Evolutionary conservation across 495 filamentous ascomycete genomes (phyloP).

Genomic region (Penicillium subrubescens): DNA sequence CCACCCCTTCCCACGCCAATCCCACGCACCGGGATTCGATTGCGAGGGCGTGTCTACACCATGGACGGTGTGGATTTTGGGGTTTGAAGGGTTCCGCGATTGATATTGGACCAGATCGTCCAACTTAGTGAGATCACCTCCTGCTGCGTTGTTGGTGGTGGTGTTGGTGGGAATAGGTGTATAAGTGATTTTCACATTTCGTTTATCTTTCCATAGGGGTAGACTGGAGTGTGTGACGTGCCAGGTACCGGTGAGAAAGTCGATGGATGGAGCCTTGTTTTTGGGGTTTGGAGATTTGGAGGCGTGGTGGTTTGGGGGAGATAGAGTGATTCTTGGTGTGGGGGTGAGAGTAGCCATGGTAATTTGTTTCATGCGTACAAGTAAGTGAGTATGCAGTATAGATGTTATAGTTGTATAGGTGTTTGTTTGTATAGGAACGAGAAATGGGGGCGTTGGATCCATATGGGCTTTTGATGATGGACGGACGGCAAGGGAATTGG

Average conservation of each 20-base stretch:
- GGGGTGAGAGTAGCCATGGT: not conserved
- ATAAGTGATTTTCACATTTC: conserved; percentile 79
- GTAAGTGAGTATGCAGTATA: too few species aligned
- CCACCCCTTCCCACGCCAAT: conserved; percentile 72
- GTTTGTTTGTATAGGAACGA: not conserved
- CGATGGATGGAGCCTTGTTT: conserved; percentile 54
- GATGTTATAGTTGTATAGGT: not conserved
- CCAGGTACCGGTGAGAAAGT: conserved; percentile 70
- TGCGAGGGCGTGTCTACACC: conserved; percentile 62
- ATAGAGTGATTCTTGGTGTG: not conserved
- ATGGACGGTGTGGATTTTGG: conserved; percentile 57
- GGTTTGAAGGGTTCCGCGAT: conserved; percentile 31
- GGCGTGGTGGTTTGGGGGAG: conserved; percentile 3
- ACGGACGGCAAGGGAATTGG: not conserved
- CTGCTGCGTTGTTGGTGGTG: not conserved
- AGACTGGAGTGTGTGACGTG: conserved; percentile 69
- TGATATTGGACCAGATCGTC: conserved; percentile 73
- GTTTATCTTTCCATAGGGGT: conserved; percentile 65
- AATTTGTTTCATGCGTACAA: too few species aligned
- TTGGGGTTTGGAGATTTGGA: conserved; percentile 6
- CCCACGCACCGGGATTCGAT: conserved; percentile 52
- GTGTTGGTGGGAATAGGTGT: conserved; percentile 39
- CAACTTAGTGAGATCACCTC: conserved; percentile 38
- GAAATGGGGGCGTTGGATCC: not conserved
- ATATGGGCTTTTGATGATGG: not conserved